Percentiles rank a stretch among this genome's conserved stretches.
Conservation (phyloP, 441 rosid genomes). For the Lepidium campestre region DNA sequence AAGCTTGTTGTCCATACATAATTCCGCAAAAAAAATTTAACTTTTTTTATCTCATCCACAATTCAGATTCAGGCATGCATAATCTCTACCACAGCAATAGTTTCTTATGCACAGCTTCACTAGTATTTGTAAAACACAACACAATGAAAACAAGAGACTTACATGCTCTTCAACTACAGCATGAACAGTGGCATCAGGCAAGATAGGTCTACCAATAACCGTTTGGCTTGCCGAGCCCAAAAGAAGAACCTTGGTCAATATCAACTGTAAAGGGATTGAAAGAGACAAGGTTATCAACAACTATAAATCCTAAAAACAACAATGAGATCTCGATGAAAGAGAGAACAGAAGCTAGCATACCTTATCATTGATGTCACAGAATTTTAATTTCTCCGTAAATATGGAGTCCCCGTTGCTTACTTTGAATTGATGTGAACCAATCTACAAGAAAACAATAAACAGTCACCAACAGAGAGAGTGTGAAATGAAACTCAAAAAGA, state of each 20-base stretch:
- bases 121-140: background rate
- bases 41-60: background rate
- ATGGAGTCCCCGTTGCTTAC: constrained; percentile 86
- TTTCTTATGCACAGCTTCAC: background rate
- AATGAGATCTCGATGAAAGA: background rate
- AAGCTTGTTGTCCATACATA: background rate
- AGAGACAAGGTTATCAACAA: background rate
- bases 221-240: constrained; percentile 74
- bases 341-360: constrained; percentile 26
- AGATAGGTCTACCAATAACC: constrained; percentile 71
- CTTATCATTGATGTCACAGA: constrained; percentile 90
- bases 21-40: no score
- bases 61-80: background rate
- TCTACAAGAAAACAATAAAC: constrained; percentile 28
- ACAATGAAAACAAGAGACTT: constrained; percentile 27
- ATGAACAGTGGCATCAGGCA: constrained; percentile 79
- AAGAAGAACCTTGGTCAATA: constrained; percentile 75
- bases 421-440: constrained; percentile 93
- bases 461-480: background rate
- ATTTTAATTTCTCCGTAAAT: constrained; percentile 75
- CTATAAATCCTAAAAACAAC: background rate
- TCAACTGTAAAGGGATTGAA: constrained; percentile 46
- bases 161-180: constrained; percentile 98
- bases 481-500: background rate
- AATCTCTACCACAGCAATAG: background rate